Conservation (phyloP, 2,329 filamentous ascomycete species). For the Pestalotiopsis sp. region DNA sequence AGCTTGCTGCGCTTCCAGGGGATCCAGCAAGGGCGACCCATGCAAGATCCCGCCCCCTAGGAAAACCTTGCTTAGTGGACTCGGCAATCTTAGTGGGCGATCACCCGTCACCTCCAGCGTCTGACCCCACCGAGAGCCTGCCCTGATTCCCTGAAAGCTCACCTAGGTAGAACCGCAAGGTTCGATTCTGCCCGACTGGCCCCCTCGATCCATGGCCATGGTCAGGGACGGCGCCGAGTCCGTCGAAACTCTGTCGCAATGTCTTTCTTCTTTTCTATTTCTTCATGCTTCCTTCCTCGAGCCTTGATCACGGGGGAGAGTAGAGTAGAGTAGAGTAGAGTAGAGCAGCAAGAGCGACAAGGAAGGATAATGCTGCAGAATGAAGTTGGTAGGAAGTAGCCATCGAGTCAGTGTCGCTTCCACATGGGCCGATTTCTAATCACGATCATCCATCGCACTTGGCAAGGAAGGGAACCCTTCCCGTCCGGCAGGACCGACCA, state of each 20-base stretch:
- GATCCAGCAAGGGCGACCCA: not conserved
- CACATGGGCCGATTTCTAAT: not conserved
- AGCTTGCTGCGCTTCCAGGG: not conserved
- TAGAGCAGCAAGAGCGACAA: not conserved
- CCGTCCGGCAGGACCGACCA: not conserved
- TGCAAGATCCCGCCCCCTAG: slow-evolving; percentile 4
- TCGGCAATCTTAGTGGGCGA: slow-evolving; percentile 6
- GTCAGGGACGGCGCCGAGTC: not conserved
- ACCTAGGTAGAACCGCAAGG: not conserved
- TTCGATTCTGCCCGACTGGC: not conserved
- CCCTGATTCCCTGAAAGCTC: not conserved
- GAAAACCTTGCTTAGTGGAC: slow-evolving; percentile 7
- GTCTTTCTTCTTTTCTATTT: not conserved
- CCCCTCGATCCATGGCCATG: not conserved
- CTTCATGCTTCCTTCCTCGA: not conserved
- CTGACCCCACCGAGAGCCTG: not conserved
- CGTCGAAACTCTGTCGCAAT: not conserved
- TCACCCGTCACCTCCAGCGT: slow-evolving; percentile 3
- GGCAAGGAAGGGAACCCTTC: not conserved
- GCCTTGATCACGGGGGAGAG: not conserved
- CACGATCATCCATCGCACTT: not conserved
- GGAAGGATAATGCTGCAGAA: too few relatives aligned
- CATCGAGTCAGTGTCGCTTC: not conserved
- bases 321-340: not conserved
- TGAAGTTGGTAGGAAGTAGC: not conserved